Base-by-base conservation (phyloP, 1,284 basidiomycete genomes). In the Leccinum subspadiceum region DNA sequence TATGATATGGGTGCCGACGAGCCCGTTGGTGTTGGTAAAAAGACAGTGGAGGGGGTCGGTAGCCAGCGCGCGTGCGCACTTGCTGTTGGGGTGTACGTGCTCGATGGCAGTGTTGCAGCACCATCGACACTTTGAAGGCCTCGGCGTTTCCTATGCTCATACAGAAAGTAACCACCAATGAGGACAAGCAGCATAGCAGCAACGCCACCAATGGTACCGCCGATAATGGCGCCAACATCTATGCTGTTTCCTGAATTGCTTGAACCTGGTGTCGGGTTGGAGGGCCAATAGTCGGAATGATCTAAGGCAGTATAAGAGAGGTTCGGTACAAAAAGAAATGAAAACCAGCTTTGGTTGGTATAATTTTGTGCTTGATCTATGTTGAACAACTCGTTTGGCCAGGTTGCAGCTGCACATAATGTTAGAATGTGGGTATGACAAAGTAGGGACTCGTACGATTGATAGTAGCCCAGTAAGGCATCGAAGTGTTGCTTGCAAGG, bases 381-480 rank as follows among this genome's bases (percentile, higher is more conserved):
- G 51, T 61, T 26, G 17, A 73, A 71, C 26, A 64, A 17, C 46
- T 57, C 53, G 17, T 35, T 61, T 10, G 54, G 7, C 70, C 70
- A 71, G 12, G n/a, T 63, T 13, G 35, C 12, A 10, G 70, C 70
- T 71, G 20, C 22, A 24, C 22, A 15, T 20, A 39, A 37, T 17
- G 17, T 62, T 6, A 54, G n/a, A 2, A 51, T 24, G 10, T 1
- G 9, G 3, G 5, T 5, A 50, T 29, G n/a, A 9, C 8, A 22
- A 12, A 46, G 12, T 12, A 2, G 8, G 5, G 1, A n/a, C 7
- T 54, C 72, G 15, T 60, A 71, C 72, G 70, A 31, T 73, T 6
- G 9, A 24, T 62, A 7, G 50, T 61, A 31, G 72, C 68, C 72
- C 72, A 71, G 41, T 62, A 64, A 44, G 70, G 70, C 50, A 71